phyloP scores from a whole-genome alignment of 257 asterid species.

The Verbascum thapsus region DNA sequence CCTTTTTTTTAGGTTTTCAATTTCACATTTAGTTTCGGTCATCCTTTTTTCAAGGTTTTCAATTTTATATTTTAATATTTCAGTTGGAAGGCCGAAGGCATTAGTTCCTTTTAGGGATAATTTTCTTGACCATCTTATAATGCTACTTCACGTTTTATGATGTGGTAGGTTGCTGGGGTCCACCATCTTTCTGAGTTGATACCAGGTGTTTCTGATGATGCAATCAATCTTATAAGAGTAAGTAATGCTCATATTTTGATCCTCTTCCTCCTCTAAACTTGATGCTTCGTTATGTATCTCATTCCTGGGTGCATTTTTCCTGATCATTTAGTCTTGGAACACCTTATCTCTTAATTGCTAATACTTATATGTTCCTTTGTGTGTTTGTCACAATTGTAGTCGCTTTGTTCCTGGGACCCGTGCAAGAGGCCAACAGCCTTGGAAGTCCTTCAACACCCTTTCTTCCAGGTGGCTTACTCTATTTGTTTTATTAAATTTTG shows the following conservation, averaged over 20 bases:
- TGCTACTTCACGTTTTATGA: conserved; percentile 19
- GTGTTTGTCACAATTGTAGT: conserved; percentile 44
- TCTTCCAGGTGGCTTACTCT: conserved; percentile 66
- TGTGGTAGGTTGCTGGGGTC: conserved; percentile 56
- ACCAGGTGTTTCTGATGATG: conserved; percentile 69
- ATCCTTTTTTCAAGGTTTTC: background rate
- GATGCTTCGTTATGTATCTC: background rate
- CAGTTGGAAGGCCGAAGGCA: conserved; percentile 10
- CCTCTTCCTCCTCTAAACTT: background rate
- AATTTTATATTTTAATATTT: background rate
- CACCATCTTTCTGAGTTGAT: conserved; percentile 56
- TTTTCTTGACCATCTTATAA: background rate
- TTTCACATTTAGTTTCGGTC: background rate
- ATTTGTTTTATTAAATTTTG: background rate
- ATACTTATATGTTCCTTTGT: conserved; percentile 21
- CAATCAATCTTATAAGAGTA: conserved; percentile 65
- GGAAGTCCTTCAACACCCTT: conserved; percentile 92
- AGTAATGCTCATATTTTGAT: conserved; percentile 32
- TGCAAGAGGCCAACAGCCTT: conserved; percentile 81
- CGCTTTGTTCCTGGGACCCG: conserved; percentile 96
- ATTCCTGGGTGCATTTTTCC: background rate
- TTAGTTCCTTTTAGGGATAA: background rate
- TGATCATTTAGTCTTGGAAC: background rate
- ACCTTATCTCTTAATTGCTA: background rate
- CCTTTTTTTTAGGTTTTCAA: background rate